Percentiles rank a stretch among this genome's conserved stretches.
These are phyloP conservation scores for Cinnamomum chago DNA, from an alignment of 164 flowering plant species.

Conservation along the genomic window DNA sequence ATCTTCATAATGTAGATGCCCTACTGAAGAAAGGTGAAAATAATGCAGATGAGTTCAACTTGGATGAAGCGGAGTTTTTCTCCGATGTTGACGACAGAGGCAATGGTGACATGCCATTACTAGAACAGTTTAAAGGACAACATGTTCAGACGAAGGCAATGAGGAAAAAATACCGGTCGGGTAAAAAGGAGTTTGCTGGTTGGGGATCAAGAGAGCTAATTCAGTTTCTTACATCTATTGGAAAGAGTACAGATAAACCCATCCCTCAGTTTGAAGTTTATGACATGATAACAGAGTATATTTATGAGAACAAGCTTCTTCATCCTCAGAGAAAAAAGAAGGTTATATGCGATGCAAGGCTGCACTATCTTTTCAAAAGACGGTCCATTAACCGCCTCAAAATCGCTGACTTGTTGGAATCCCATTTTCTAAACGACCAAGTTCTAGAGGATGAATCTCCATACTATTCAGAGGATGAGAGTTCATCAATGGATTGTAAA, in stretches of 20 bases:
- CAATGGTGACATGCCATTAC: neutral
- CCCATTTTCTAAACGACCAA: slow-evolving; percentile 51
- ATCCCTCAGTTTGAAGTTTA: slow-evolving; percentile 47
- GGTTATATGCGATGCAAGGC: slow-evolving; percentile 46
- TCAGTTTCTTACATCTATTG: slow-evolving; percentile 54
- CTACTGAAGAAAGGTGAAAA: slow-evolving; percentile 32
- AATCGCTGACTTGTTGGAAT: slow-evolving; percentile 39
- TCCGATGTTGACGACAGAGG: slow-evolving; percentile 32
- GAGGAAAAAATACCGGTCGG: slow-evolving; percentile 22
- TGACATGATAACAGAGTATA: slow-evolving; percentile 43
- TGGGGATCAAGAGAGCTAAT: slow-evolving; percentile 69
- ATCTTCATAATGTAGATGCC: slow-evolving; percentile 36
- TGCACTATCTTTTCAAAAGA: slow-evolving; percentile 44
- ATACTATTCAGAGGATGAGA: slow-evolving; percentile 25
- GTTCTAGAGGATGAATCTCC: slow-evolving; percentile 36
- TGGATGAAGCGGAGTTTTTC: slow-evolving; percentile 10
- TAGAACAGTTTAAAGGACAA: slow-evolving; percentile 16
- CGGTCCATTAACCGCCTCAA: slow-evolving; percentile 35
- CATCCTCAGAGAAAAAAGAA: slow-evolving; percentile 51
- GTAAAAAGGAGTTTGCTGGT: slow-evolving; percentile 45
- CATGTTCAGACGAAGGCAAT: slow-evolving; percentile 3
- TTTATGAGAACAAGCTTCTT: slow-evolving; percentile 42
- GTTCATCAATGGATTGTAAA: slow-evolving; percentile 9
- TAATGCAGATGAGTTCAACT: slow-evolving; percentile 11
- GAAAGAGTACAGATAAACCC: slow-evolving; percentile 40